Evolutionary conservation across 2,329 filamentous ascomycete species (phyloP), one percentile per base, ranked within the genome.

Genomic region (Fusarium tupiense): DNA sequence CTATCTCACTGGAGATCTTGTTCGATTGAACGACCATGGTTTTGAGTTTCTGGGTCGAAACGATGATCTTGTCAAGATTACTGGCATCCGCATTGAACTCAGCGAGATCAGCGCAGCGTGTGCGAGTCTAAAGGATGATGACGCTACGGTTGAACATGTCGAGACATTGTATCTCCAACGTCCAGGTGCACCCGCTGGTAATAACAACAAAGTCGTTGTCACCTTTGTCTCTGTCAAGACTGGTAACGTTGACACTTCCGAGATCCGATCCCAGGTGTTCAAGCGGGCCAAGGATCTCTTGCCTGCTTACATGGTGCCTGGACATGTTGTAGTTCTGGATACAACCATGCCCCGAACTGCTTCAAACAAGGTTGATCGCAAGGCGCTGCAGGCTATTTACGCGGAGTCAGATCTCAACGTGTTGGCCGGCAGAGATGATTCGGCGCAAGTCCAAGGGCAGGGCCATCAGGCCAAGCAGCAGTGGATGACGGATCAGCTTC

Each of bases 71-170:
- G 66, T 72, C 24, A 73, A 72, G 37, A 72, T 72, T 2, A 72
- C 70, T 0, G 70, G 70, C 3, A 66, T 73, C 1, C 64, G 70
- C 1, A 72, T 72, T 4, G 70, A 72, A 12, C 20, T 72, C 40
- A 72, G 70, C 11, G 70, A 72, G 41, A 72, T 72, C 17, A 73
- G 70, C 4, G 70, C 70, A 5, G 70, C 70, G 6, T 65, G 64
- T 38, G 69, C 70, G 10, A 73, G 54, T 6, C 31, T 72, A 8
- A 72, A 70, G 37, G 64, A 70, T 1, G 69, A 72, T 1, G 50
- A 70, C 6, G 31, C 70, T 0, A 44, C 59, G 0, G 38, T 72
- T 12, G 70, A 72, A 4, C 70, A 72, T 8, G 69, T 72, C 1
- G 69, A 72, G 33, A 72, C 70, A 3, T 9, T 72, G 0, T 73